phyloP scores from a whole-genome alignment of 371 early-diverging fungal species.

The Mortierella sp. region DNA sequence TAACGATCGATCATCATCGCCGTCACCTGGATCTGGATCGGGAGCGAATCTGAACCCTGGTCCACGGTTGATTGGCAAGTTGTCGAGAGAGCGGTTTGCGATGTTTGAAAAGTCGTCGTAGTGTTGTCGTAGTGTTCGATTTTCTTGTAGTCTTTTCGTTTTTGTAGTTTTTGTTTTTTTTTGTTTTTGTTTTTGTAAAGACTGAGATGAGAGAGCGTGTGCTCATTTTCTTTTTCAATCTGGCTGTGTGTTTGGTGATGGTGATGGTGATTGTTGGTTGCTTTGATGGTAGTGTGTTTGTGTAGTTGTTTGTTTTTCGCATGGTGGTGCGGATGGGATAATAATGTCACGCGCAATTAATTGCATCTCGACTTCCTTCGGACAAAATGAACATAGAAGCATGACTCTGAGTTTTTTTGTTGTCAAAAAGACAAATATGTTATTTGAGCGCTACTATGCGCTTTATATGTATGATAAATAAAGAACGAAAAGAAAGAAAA shows the following conservation, averaged over 20 bases:
- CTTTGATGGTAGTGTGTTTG: too few relatives aligned
- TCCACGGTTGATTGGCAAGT: slow-evolving; percentile 42
- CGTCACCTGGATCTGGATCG: slow-evolving; percentile 13
- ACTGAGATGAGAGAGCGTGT: too few relatives aligned
- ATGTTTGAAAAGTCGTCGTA: slow-evolving; percentile 50
- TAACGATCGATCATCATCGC: neutral
- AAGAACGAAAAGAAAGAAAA: neutral
- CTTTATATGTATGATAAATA: neutral
- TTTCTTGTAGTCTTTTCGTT: neutral
- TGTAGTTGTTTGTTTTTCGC: too few relatives aligned
- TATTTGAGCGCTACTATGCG: neutral
- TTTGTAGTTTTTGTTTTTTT: slow-evolving; percentile 13
- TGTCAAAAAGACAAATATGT: neutral
- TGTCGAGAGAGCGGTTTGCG: slow-evolving; percentile 43
- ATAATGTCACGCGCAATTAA: too few relatives aligned
- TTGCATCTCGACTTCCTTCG: too few relatives aligned
- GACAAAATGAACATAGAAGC: too few relatives aligned
- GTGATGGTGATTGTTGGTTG: too few relatives aligned
- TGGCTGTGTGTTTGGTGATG: too few relatives aligned
- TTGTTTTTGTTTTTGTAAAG: neutral
- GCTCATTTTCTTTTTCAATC: too few relatives aligned
- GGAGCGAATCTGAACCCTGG: slow-evolving; percentile 23
- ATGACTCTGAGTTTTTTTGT: neutral
- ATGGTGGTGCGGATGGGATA: too few relatives aligned
- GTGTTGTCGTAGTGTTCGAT: too few relatives aligned